Base-by-base conservation (phyloP, 2,329 filamentous ascomycete species). In the Paramyrothecium sp. region DNA sequence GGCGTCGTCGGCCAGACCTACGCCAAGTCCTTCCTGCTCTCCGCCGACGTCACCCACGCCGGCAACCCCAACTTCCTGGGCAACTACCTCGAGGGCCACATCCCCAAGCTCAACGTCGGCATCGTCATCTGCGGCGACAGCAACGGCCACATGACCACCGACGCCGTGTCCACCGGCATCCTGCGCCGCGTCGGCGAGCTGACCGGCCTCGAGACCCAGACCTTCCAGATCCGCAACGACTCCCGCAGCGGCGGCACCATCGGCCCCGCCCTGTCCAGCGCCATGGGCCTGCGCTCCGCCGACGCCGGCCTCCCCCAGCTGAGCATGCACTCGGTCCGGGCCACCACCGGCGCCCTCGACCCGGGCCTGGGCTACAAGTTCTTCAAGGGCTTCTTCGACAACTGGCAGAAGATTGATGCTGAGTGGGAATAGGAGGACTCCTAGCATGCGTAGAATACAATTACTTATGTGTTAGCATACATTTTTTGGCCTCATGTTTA, bases 141-240 rank as follows among this genome's bases (percentile, higher is more conserved):
- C 54, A 97, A 97, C 69, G 95, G 92, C 4, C 92, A 98, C 76
- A 97, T 97, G 91, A 97, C 94, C 3, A 97, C 94, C 3, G 93
- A 98, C 70, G 87, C 89, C 56, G 86, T 97, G 19, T 95, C 90
- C 12, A 90, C 91, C 3, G 87, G 92, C 4, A 84, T 98, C 59
- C 78, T 98, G 38, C 85, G 89, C 63, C 84, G 90, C 23, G 85
- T 96, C 44, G 93, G 92, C 8, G 87, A 92, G 64, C 87, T 90
- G 58, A 83, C 81, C 60, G 91, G 80, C 53, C 86, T 85, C 56
- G 85, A 82, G 51, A 81, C 96, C 55, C 95, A 98, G 75, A 80
- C 90, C 7, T 98, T 98, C 81, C 92, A 96, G 81, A 98, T 98
- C 71, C 81, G 95, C 57, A 99, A 98, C 71, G 95, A 98, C 74